Base-by-base conservation (phyloP, 305 asterid species). In the Fraxinus platypoda region DNA sequence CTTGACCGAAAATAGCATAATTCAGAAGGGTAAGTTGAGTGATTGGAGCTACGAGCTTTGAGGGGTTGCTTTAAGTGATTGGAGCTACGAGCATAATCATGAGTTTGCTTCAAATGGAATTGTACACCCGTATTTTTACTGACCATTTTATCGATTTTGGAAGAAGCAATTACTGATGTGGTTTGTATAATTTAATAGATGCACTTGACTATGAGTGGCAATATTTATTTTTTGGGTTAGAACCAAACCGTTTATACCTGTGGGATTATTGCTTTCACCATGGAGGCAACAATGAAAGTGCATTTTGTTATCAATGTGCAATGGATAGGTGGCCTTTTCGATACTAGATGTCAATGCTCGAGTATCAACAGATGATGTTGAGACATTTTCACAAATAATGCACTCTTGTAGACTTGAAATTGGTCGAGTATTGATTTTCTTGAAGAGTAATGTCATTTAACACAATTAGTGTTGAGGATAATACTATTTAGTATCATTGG, bases 21-120 rank as follows among this genome's bases (percentile, higher is more conserved):
- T 91, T 57, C 93, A 91, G 83, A 91, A 91, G 87, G 94, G 93
- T 80, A 91, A 88, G 86, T 84, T 90, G 85, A 86, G 81, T 84
- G 97, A 92, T 81, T 94, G 95, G 95, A 90, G 89, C 92, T 90
- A 83, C 86, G 87, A 89, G 83, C 85, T 83, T 78, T 90, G 88
- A 90, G 81, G 78, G 70, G 81, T 64, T 57, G 12, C 46, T 52
- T 52, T 52, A 9, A 13, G 54, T 43, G 54, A n/a, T 52, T 52
- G 8, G 62, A 52, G 7, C 21, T 17, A 17, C 21, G 21, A 49
- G 19, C 21, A 49, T 41, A 49, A 4, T 49, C 59, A 49, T 17
- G 21, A 62, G 71, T 62, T 62, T 9, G 35, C 8, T 26, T 68
- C 21, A 30, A 26, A 12, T 66, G 33, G 35, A 26, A 26, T 68